Evolutionary conservation across 768 basidiomycete species (phyloP), one percentile per base, ranked within the genome.

Genomic region (Tephrocybe sp.): DNA sequence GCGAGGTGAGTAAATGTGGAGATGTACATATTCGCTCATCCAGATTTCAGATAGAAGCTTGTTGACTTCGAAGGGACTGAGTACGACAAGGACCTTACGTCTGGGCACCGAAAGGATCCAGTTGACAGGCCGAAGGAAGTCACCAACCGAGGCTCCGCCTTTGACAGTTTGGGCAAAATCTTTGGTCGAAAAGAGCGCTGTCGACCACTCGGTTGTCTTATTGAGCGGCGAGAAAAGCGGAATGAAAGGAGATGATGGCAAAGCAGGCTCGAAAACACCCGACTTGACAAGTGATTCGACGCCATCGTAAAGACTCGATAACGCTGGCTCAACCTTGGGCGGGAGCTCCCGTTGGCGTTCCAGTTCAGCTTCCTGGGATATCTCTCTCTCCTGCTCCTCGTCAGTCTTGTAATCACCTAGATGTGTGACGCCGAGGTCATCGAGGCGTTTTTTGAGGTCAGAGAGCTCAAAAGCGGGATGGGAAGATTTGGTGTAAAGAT

Each of bases 351-450:
- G 50, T 45, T 77, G 64, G 9, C 58, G 61, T 49, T 80, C 77
- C 5, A 56, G 60, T 53, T 78, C 76, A 4, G 68, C 61, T 55
- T 80, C 74, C 15, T 71, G 70, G 4, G 57, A 51, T 8, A 80
- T 60, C 47, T 80, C 77, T 19, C 77, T 60, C 46, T 80, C 79
- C 50, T 79, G 78, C 49, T 80, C 79, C 54, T 79, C 76, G 24
- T 71, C 71, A 58, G 75, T 58, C 28, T 47, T 55, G 18, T 28
- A 51, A n/a, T 60, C 52, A 11, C 41, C 30, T 4, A 69, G 27
- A 1, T 52, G 38, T 9, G 43, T 39, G 6, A 68, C 19, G 1
- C 72, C 72, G 9, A 75, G 61, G 9, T 49, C 21, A 7, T 36
- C 15, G 15, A 64, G 60, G 26, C 64, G 65, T 15, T 66, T 47